A percentile compares a stretch with the other conserved stretches of the same genome.
These are phyloP conservation scores for Mitragyna speciosa DNA, from an alignment of 257 asterid species.

Conservation along the genomic window DNA sequence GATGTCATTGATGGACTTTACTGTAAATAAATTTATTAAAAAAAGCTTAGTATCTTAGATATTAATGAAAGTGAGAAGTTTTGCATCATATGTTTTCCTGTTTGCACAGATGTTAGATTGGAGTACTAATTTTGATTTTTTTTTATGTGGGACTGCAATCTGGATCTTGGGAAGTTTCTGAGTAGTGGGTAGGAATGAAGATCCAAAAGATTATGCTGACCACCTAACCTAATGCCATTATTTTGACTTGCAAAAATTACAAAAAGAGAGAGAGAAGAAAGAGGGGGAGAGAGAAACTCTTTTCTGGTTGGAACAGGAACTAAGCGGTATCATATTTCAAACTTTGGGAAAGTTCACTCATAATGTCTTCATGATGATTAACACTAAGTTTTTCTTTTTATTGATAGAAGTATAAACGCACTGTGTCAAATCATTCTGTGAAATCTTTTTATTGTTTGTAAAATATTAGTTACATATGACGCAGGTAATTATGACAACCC, in stretches of 20 bases:
- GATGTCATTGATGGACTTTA: not conserved
- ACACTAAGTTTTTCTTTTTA: not conserved
- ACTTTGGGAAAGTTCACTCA: constrained; percentile 26
- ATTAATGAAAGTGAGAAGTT: not conserved
- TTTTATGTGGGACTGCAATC: not conserved
- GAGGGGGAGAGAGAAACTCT: not conserved
- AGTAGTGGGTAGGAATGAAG: constrained; percentile 31
- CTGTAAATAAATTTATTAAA: not conserved
- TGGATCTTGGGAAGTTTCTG: constrained; percentile 18
- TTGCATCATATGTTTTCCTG: not conserved
- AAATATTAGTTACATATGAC: too few species aligned
- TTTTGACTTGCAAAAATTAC: constrained; percentile 20
- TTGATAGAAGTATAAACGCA: not conserved
- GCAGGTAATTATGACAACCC: too few species aligned
- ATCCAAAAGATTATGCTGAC: constrained; percentile 32
- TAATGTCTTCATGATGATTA: constrained; percentile 16
- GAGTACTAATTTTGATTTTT: not conserved
- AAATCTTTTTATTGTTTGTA: not conserved
- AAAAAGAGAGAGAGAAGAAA: not conserved
- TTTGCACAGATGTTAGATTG: not conserved
- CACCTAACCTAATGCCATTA: constrained; percentile 27
- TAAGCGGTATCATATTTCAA: constrained; percentile 26
- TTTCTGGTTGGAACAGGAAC: not conserved
- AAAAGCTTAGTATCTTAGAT: not conserved
- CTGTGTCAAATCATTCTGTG: constrained; percentile 4